Evolutionary conservation across 441 rosid species (phyloP).

Genomic region (Gossypium lobatum): DNA sequence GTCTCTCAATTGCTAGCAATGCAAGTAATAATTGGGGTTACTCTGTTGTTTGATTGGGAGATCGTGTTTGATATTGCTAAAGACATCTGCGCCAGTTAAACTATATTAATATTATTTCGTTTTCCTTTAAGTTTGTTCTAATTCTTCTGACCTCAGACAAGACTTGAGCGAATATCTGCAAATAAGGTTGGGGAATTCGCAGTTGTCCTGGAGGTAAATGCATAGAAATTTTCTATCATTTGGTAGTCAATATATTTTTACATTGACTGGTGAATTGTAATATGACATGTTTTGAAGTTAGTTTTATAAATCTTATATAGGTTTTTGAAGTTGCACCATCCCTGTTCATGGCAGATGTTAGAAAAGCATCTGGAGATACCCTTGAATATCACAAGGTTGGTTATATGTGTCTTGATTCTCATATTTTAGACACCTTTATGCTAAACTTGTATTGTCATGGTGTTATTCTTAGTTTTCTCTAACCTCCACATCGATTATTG

Average conservation of each 20-base stretch:
- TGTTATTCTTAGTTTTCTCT: background rate
- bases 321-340: conserved; percentile 87
- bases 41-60: background rate
- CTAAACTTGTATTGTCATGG: background rate
- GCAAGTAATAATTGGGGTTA: background rate
- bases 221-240: conserved; percentile 8
- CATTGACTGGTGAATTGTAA: background rate
- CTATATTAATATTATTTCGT: background rate
- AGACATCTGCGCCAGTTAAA: background rate
- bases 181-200: conserved; percentile 60
- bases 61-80: background rate
- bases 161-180: conserved; percentile 64
- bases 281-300: background rate
- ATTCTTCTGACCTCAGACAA: conserved; percentile 40
- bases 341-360: conserved; percentile 83
- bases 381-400: conserved; percentile 86
- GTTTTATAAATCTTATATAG: conserved; percentile 24
- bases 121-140: conserved; percentile 1
- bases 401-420: background rate
- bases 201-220: conserved; percentile 67
- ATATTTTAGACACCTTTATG: background rate
- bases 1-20: background rate
- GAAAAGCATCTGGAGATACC: conserved; percentile 90
- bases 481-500: background rate
- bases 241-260: background rate